Evolutionary conservation across 208 protist genomes (phyloP).

Genomic region (Angomonas desouzai): DNA sequence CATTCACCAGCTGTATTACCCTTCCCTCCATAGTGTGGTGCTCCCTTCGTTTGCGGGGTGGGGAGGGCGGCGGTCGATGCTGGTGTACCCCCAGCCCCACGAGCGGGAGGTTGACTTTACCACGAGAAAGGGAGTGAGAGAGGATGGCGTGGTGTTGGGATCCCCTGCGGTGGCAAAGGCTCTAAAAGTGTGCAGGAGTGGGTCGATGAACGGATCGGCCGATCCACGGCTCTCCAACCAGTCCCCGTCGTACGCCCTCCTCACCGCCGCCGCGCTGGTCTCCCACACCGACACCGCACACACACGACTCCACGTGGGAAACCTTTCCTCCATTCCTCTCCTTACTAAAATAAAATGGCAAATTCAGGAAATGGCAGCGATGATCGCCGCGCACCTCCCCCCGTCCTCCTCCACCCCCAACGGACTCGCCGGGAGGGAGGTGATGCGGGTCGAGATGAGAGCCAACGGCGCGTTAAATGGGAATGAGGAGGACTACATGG

Average conservation of each 20-base stretch:
- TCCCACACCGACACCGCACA: slow-evolving; percentile 38
- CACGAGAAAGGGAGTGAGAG: background rate
- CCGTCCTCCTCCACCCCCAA: background rate
- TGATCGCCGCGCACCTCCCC: slow-evolving; percentile 24
- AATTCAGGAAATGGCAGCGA: slow-evolving; percentile 57
- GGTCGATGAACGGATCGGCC: background rate
- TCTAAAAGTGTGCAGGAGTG: background rate
- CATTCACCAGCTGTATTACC: background rate
- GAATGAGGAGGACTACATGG: background rate
- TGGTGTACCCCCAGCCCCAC: slow-evolving; percentile 36
- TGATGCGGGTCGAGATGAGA: background rate
- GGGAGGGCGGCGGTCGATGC: background rate
- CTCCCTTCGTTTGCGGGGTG: background rate
- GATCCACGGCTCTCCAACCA: background rate
- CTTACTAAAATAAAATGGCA: slow-evolving; percentile 80
- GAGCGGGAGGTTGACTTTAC: background rate
- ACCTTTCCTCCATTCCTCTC: slow-evolving; percentile 37
- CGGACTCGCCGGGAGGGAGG: background rate
- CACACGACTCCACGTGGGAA: slow-evolving; percentile 11
- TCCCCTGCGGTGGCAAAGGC: background rate
- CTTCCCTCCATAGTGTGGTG: background rate
- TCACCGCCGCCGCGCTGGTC: slow-evolving; percentile 38
- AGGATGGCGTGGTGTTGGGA: background rate
- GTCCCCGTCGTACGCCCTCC: slow-evolving; percentile 47
- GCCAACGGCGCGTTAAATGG: background rate